phyloP scores from a whole-genome alignment of 73 alveolate species.

The Blepharisma stoltei region DNA sequence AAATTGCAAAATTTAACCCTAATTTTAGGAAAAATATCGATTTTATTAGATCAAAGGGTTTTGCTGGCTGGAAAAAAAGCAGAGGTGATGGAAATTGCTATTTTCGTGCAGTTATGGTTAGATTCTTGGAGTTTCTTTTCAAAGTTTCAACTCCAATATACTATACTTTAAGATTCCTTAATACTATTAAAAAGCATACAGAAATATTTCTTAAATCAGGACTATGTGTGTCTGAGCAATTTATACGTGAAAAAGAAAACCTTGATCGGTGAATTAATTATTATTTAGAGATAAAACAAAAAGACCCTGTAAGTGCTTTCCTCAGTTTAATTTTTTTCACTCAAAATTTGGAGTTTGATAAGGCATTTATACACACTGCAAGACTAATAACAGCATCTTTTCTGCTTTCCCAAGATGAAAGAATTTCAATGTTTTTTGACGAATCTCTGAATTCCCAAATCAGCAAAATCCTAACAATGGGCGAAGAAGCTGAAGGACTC shows the following conservation, averaged over 20 bases:
- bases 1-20: neutral
- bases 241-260: too few species aligned
- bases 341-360: neutral
- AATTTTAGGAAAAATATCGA: neutral
- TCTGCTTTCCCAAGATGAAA: neutral
- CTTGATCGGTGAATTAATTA: too few species aligned
- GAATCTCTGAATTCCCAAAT: neutral
- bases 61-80: slow-evolving; percentile 16
- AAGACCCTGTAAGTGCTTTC: neutral
- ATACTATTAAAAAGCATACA: too few species aligned
- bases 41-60: neutral
- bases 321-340: neutral
- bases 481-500: neutral
- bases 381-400: neutral
- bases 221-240: too few species aligned
- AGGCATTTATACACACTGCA: neutral
- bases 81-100: slow-evolving; percentile 28
- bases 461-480: neutral
- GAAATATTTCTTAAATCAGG: too few species aligned
- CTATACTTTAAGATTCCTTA: too few species aligned
- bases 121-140: neutral
- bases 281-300: too few species aligned
- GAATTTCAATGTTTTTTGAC: neutral
- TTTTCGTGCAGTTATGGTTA: slow-evolving; percentile 13
- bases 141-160: neutral